Conservation (phyloP, 345 rosid species). For the Gossypium sturtianum region DNA sequence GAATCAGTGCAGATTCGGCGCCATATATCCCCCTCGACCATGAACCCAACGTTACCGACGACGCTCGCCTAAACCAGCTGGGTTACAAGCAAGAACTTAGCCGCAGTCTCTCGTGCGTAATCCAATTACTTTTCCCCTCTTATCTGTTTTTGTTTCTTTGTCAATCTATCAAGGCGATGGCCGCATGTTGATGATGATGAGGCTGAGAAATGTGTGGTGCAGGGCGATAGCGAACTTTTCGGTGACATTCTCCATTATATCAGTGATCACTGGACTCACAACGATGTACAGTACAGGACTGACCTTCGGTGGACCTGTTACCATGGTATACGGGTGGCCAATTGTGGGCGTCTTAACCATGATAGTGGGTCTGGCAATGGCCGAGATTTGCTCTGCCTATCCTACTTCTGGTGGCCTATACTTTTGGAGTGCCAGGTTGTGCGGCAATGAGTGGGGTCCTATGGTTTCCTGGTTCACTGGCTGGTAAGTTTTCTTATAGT, state of each 20-base stretch:
- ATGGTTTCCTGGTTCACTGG: constrained; percentile 60
- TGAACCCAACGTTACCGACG: constrained; percentile 14
- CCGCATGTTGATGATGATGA: background rate
- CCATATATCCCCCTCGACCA: constrained; percentile 5
- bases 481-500: constrained; percentile 31
- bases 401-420: constrained; percentile 58
- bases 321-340: constrained; percentile 56
- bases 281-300: constrained; percentile 42
- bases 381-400: constrained; percentile 58
- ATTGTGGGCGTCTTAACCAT: constrained; percentile 35
- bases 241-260: constrained; percentile 42
- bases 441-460: constrained; percentile 48
- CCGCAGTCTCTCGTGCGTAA: constrained; percentile 47
- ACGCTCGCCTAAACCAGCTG: constrained; percentile 35
- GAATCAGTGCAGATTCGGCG: background rate
- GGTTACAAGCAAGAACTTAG: constrained; percentile 61
- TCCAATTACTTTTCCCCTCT: background rate
- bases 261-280: constrained; percentile 43
- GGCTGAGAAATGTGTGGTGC: background rate
- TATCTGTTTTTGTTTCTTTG: background rate
- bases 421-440: constrained; percentile 54
- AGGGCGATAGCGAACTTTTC: constrained; percentile 47
- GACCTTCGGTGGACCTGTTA: constrained; percentile 44
- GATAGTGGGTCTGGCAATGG: constrained; percentile 43
- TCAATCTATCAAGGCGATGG: background rate